Evolutionary conservation across 192 early-diverging fungal genomes (phyloP).

Genomic region (Dimargaris xerosporica): DNA sequence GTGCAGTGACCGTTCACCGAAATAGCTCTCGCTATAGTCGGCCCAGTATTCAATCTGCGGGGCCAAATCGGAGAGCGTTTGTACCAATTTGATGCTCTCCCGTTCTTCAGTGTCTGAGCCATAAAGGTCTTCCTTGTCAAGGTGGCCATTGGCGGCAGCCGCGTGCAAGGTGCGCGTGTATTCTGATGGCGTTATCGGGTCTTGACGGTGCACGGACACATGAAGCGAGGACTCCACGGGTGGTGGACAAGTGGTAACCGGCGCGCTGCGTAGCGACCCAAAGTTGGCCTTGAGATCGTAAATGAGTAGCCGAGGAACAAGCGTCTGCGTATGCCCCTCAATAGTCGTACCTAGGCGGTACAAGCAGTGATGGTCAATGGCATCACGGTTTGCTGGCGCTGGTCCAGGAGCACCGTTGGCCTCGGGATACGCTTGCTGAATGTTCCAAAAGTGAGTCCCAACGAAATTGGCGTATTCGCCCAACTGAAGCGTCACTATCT

Average conservation of each 20-base stretch:
- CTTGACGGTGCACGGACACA: conserved; percentile 22
- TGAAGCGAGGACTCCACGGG: background rate
- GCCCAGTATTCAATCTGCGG: conserved; percentile 41
- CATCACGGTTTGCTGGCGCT: conserved; percentile 12
- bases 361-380: conserved; percentile 40
- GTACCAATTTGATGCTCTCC: background rate
- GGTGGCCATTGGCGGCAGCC: conserved; percentile 16
- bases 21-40: conserved; percentile 62
- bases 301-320: conserved; percentile 61
- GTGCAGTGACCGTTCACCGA: conserved; percentile 46
- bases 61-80: background rate
- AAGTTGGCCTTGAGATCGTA: conserved; percentile 62
- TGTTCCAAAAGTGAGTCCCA: conserved; percentile 89
- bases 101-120: background rate
- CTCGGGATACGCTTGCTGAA: conserved; percentile 35
- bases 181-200: background rate
- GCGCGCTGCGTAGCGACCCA: conserved; percentile 14
- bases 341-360: conserved; percentile 36
- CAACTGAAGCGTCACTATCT: conserved; percentile 86
- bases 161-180: background rate
- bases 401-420: background rate
- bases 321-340: conserved; percentile 31
- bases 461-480: conserved; percentile 76
- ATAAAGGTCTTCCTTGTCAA: too few species aligned
- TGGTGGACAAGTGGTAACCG: background rate